Conservation (phyloP, 192 early-diverging fungal species). For the Phycomyces nitens region DNA sequence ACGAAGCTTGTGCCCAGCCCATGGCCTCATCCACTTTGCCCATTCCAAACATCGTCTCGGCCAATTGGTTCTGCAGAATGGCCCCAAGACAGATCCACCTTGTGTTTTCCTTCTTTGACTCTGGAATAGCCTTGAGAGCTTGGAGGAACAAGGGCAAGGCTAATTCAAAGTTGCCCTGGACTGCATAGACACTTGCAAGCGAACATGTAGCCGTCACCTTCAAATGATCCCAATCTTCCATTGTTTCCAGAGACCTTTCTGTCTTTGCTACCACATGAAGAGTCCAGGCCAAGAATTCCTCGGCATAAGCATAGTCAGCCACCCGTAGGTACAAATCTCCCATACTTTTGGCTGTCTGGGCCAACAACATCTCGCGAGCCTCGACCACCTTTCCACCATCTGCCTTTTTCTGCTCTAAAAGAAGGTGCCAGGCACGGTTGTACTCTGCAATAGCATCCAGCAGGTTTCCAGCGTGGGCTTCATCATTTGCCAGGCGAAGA, state of each 20-base stretch:
- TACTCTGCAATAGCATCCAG: conserved; percentile 36
- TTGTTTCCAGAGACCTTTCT: neutral
- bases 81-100: conserved; percentile 44
- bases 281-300: conserved; percentile 47
- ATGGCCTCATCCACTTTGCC: conserved; percentile 48
- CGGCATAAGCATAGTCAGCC: conserved; percentile 33
- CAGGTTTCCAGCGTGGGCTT: conserved; percentile 35
- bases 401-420: neutral
- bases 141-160: conserved; percentile 47
- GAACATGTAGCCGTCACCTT: conserved; percentile 15
- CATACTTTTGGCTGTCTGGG: conserved; percentile 32
- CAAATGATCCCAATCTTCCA: neutral
- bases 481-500: conserved; percentile 23
- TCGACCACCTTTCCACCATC: conserved; percentile 30
- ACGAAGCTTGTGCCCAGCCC: conserved; percentile 53
- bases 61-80: conserved; percentile 50
- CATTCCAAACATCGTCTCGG: conserved; percentile 45
- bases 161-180: conserved; percentile 41
- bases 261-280: conserved; percentile 20
- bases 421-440: conserved; percentile 37
- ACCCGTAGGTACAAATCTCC: conserved; percentile 36
- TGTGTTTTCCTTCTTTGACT: conserved; percentile 6
- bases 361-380: conserved; percentile 18
- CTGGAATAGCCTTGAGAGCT: conserved; percentile 30
- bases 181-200: conserved; percentile 50